A percentile compares a stretch with the other conserved stretches of the same genome.
These are phyloP conservation scores for Pseudogymnoascus sp. DNA, from an alignment of 2,329 filamentous ascomycete genomes.

Conservation along the genomic window DNA sequence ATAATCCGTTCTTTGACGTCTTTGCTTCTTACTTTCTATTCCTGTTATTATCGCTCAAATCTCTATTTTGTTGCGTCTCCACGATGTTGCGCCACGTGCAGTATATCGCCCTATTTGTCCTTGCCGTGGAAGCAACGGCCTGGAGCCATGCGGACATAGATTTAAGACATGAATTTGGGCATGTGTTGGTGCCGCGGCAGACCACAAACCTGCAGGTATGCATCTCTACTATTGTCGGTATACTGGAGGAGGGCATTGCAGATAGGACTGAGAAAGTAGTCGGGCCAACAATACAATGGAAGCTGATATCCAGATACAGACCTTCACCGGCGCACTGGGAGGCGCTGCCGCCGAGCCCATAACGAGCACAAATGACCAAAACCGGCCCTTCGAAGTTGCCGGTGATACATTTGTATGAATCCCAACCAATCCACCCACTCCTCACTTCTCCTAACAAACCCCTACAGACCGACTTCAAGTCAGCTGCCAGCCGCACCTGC, in stretches of 20 bases:
- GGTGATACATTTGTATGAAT: slow-evolving; percentile 37
- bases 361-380: slow-evolving; percentile 33
- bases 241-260: background rate
- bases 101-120: background rate
- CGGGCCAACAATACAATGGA: background rate
- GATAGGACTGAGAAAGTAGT: background rate
- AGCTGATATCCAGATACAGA: slow-evolving; percentile 29
- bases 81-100: slow-evolving; percentile 2
- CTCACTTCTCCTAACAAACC: background rate
- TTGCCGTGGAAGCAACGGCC: slow-evolving; percentile 3
- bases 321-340: slow-evolving; percentile 36
- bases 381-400: slow-evolving; percentile 37
- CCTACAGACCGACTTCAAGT: slow-evolving; percentile 35
- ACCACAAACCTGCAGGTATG: background rate
- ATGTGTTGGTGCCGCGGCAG: background rate
- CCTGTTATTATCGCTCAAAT: background rate
- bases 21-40: background rate
- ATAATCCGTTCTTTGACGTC: background rate
- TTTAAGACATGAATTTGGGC: background rate
- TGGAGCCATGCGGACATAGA: slow-evolving; percentile 1
- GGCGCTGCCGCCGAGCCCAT: slow-evolving; percentile 32
- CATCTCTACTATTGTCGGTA: background rate
- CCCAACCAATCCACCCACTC: background rate
- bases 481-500: slow-evolving; percentile 39
- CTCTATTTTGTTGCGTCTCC: background rate